phyloP scores from a whole-genome alignment of 1,284 basidiomycete species.

The Sporisorium scitamineum region DNA sequence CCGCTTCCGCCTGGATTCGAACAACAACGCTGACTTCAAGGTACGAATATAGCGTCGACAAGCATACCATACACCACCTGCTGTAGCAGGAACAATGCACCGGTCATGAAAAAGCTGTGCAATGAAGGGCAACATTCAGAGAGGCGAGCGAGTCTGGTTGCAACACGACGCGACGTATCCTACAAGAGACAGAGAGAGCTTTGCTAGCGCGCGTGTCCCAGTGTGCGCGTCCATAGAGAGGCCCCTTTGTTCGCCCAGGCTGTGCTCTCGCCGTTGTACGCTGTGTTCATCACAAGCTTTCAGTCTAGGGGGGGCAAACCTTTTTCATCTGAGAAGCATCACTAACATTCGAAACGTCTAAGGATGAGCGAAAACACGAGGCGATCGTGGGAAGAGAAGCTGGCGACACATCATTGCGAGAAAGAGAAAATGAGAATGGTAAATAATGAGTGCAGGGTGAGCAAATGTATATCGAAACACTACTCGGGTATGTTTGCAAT shows the following conservation, averaged over 20 bases:
- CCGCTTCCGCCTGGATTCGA: not conserved
- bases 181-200: not conserved
- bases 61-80: too few species aligned
- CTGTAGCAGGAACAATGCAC: not conserved
- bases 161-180: slow-evolving; percentile 6
- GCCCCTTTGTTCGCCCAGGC: too few species aligned
- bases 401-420: slow-evolving; percentile 17
- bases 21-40: not conserved
- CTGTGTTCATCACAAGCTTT: not conserved
- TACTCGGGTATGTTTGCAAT: slow-evolving; percentile 55
- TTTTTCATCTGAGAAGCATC: not conserved
- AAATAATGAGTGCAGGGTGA: slow-evolving; percentile 26
- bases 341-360: slow-evolving; percentile 41
- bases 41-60: not conserved
- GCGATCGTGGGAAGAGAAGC: not conserved
- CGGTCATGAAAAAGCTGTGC: not conserved
- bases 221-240: too few species aligned
- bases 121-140: not conserved
- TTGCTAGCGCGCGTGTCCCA: not conserved
- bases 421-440: slow-evolving; percentile 2
- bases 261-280: too few species aligned
- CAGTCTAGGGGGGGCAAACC: not conserved
- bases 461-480: slow-evolving; percentile 46
- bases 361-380: slow-evolving; percentile 1
- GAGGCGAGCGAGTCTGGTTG: not conserved